These are phyloP conservation scores for Debaryomyces castellii DNA, from an alignment of 805 yeast genomes.

Conservation along the genomic window DNA sequence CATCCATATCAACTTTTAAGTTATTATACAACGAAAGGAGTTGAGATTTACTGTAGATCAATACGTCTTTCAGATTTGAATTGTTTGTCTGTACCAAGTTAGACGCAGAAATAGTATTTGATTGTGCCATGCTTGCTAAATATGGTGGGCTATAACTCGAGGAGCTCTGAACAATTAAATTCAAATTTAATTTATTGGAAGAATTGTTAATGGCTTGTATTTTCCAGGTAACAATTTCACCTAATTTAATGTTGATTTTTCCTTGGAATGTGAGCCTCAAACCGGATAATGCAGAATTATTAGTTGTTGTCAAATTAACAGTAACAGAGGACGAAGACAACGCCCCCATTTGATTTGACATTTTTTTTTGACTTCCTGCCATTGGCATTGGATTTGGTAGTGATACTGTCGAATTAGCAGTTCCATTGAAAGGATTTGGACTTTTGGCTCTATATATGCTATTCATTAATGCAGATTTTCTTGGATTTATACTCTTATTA, in stretches of 20 bases:
- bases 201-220: slow-evolving; percentile 67
- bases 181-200: slow-evolving; percentile 47
- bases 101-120: slow-evolving; percentile 14
- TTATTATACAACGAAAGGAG: slow-evolving; percentile 32
- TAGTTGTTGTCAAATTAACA: slow-evolving; percentile 32
- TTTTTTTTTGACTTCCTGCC: slow-evolving; percentile 1
- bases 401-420: slow-evolving; percentile 2
- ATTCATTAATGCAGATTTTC: slow-evolving; percentile 23
- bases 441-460: slow-evolving; percentile 16
- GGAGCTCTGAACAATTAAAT: slow-evolving; percentile 41
- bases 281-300: slow-evolving; percentile 27
- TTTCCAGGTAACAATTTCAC: slow-evolving; percentile 61
- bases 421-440: slow-evolving; percentile 7
- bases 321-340: slow-evolving; percentile 29
- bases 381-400: not conserved
- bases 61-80: slow-evolving; percentile 8
- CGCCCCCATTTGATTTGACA: not conserved
- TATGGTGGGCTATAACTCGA: slow-evolving; percentile 1
- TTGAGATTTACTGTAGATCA: slow-evolving; percentile 22
- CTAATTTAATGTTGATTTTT: slow-evolving; percentile 56
- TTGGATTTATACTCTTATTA: slow-evolving; percentile 8
- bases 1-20: slow-evolving; percentile 45
- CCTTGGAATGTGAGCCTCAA: slow-evolving; percentile 59
- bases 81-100: slow-evolving; percentile 13
- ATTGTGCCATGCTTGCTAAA: slow-evolving; percentile 2